Base-by-base conservation (phyloP, 2,329 filamentous ascomycete genomes). In the Fusarium kyushuense region DNA sequence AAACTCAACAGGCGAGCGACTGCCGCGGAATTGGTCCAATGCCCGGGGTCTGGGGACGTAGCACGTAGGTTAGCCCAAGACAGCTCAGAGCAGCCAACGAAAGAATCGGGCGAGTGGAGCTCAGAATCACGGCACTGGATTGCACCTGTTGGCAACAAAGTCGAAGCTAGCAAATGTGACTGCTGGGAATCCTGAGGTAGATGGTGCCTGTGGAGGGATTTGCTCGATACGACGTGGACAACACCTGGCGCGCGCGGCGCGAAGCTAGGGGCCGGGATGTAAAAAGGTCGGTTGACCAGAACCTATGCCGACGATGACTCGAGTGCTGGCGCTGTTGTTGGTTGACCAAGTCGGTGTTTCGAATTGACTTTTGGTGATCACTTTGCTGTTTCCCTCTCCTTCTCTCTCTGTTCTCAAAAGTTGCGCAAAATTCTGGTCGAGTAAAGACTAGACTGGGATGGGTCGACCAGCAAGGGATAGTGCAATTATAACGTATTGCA, bases 71-170 rank as follows among this genome's bases (percentile, higher is more conserved):
- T 62, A 58, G 70, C 62, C 59, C 61, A 73, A 71, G 75, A 71
- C 68, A 72, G 56, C 57, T 19, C 56, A 48, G 55, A 42, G 35
- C 46, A 57, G 42, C 49, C 29, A 46, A 49, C 33, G 40, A 54
- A 62, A 67, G 69, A 63, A 67, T 27, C 65, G 61, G 62, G 48
- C 57, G 57, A 36, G 70, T 73, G 70, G 66, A 67, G 63, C 72
- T 63, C 72, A 53, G 65, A 75, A 76, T 73, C 75, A 71, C 72
- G 72, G 47, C 71, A 74, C 74, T 77, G 75, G 75, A 77, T 76
- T 77, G 75, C 67, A 72, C 68, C 71, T 72, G 70, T 75, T 70
- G 63, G 54, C 56, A 53, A 70, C 48, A 58, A 54, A 58, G 65
- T 72, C 62, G 65, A 69, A 70, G 64, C 73, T 76, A 75, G 68